A percentile compares a stretch with the other conserved stretches of the same genome.
phyloP scores from a whole-genome alignment of 2,329 filamentous ascomycete genomes.

The Didymella glomerata region DNA sequence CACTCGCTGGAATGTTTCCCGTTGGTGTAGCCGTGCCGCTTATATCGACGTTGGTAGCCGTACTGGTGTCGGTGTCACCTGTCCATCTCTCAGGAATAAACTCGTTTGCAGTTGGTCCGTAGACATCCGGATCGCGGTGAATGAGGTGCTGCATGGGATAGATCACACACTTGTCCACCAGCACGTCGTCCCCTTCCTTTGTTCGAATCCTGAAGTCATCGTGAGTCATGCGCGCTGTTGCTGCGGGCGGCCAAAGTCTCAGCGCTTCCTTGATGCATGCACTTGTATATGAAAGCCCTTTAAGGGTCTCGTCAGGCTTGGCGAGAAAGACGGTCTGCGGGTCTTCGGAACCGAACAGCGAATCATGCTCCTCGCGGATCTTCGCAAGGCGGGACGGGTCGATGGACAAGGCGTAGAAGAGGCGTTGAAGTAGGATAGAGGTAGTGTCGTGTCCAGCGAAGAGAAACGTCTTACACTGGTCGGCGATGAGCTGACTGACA shows the following conservation, averaged over 20 bases:
- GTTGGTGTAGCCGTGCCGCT: slow-evolving; percentile 5
- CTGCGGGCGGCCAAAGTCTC: slow-evolving; percentile 62
- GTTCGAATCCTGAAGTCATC: slow-evolving; percentile 55
- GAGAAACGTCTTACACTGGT: slow-evolving; percentile 55
- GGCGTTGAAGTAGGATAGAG: slow-evolving; percentile 43
- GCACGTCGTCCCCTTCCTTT: slow-evolving; percentile 55
- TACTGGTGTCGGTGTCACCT: slow-evolving; percentile 44
- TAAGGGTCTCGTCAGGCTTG: slow-evolving; percentile 59
- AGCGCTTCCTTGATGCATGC: slow-evolving; percentile 65
- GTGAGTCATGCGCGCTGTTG: slow-evolving; percentile 51
- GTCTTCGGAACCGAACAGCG: slow-evolving; percentile 59
- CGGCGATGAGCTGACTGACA: slow-evolving; percentile 50
- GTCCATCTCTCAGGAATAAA: slow-evolving; percentile 51
- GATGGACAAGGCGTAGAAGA: slow-evolving; percentile 45
- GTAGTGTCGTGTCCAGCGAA: slow-evolving; percentile 61
- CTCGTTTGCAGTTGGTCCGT: slow-evolving; percentile 43
- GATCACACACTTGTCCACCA: slow-evolving; percentile 55
- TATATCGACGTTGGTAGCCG: slow-evolving; percentile 26
- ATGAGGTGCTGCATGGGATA: slow-evolving; percentile 55
- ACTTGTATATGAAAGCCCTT: slow-evolving; percentile 60
- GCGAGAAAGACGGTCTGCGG: slow-evolving; percentile 53
- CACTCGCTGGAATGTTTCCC: slow-evolving; percentile 50
- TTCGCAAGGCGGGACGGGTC: slow-evolving; percentile 42
- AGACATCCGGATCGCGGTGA: slow-evolving; percentile 48
- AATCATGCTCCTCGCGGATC: slow-evolving; percentile 60